A percentile compares a stretch with the other conserved stretches of the same genome.
Conservation (phyloP, 2,329 filamentous ascomycete species). For the Alternaria gansuensis region DNA sequence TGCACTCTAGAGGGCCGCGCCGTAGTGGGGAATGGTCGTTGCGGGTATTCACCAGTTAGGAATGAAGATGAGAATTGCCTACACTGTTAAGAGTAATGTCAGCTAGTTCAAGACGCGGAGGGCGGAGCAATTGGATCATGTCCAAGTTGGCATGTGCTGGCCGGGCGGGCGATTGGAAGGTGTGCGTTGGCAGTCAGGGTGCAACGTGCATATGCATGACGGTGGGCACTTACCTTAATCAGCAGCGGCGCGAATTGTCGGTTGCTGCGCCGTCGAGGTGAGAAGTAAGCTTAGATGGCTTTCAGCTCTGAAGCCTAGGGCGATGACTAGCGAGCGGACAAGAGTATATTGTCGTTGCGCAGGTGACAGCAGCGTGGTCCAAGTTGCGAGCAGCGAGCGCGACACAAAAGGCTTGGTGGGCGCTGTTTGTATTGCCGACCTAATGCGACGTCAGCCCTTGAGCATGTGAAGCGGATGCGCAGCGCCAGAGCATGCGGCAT, state of each 20-base stretch:
- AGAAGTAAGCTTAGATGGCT: slow-evolving; percentile 23
- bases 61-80: slow-evolving; percentile 41
- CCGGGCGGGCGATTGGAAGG: slow-evolving; percentile 51
- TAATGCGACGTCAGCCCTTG: slow-evolving; percentile 31
- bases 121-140: slow-evolving; percentile 51
- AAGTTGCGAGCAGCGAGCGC: slow-evolving; percentile 33
- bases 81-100: slow-evolving; percentile 46
- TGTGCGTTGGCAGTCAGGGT: slow-evolving; percentile 51
- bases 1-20: slow-evolving; percentile 47
- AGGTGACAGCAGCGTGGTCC: slow-evolving; percentile 33
- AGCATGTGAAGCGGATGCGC: slow-evolving; percentile 33
- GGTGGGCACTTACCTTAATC: slow-evolving; percentile 52
- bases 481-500: slow-evolving; percentile 9
- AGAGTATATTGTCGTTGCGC: slow-evolving; percentile 41
- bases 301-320: slow-evolving; percentile 37
- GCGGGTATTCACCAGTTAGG: slow-evolving; percentile 47
- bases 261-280: slow-evolving; percentile 39
- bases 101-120: slow-evolving; percentile 46
- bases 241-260: slow-evolving; percentile 37
- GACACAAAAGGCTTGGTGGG: slow-evolving; percentile 36
- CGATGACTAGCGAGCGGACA: slow-evolving; percentile 26
- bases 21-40: slow-evolving; percentile 50
- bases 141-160: slow-evolving; percentile 51
- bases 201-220: slow-evolving; percentile 52
- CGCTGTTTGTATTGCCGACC: slow-evolving; percentile 31